These are phyloP conservation scores for Lyophyllum atratum DNA, from an alignment of 768 basidiomycete species.

Conservation along the genomic window DNA sequence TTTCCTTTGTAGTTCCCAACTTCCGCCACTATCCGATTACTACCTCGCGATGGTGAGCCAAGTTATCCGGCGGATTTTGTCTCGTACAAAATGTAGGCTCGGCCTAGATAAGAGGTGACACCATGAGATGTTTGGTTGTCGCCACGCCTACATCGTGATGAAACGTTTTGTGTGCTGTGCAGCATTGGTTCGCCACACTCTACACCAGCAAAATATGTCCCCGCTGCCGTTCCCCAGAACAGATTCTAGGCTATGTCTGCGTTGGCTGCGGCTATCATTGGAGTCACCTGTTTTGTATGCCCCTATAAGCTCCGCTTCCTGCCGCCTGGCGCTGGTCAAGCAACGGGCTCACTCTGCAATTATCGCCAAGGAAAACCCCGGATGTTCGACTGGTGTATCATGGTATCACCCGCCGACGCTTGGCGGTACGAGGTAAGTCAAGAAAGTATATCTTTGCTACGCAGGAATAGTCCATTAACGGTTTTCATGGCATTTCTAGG, in stretches of 20 bases:
- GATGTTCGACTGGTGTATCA: too few species aligned
- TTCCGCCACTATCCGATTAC: background rate
- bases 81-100: background rate
- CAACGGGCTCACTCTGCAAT: background rate
- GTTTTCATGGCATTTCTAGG: background rate
- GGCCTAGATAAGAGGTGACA: background rate
- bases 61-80: background rate
- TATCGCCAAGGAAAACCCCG: background rate
- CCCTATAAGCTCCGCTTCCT: background rate
- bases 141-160: background rate
- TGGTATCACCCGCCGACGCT: background rate
- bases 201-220: background rate
- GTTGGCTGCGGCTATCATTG: background rate
- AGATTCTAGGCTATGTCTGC: background rate
- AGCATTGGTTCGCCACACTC: background rate
- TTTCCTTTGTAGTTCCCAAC: background rate
- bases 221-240: background rate
- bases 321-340: background rate
- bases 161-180: background rate
- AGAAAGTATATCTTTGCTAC: background rate
- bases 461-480: background rate
- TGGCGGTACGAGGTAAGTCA: background rate
- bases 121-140: background rate
- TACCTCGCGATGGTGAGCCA: background rate
- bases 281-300: background rate